Evolutionary conservation across 495 filamentous ascomycete genomes (phyloP), one percentile per base, ranked within the genome.

Genomic region (Penicillium pulvis): DNA sequence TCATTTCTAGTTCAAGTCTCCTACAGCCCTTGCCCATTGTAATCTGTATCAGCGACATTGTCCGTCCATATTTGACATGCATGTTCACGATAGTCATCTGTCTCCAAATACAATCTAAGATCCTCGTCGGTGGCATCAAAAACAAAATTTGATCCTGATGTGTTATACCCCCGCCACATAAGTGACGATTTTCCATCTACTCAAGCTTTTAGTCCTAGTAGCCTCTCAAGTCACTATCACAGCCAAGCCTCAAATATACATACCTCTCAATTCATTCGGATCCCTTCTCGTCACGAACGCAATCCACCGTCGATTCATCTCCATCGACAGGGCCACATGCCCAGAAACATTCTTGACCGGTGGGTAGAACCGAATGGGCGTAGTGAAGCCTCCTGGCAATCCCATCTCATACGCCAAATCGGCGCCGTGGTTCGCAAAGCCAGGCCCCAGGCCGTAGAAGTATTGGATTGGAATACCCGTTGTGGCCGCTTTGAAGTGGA

Each of bases 271-370:
- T 26, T 50, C 14, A 17, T 50, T 50, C 17, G 47, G 47, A 17
- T 50, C 26, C 11, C 47, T 33, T 16, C 47, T 50, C 11, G 26
- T 14, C 4, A 12, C 47, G 31, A 50, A 50, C 4, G 47, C 47
- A 31, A 50, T 50, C 47, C 47, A 50, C n/a, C 47, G 47, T 50
- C 47, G 26, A 50, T 50, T 50, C 47, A 50, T 50, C 31, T 50
- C 47, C 26, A 30, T 30, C 26, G 47, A 50, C 47, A 50, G 28
- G 19, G 47, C 47, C 26, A 50, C 47, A 31, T 50, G 47, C 23
- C 47, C 47, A 50, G 47, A 50, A 33, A 50, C 47, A 50, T 50
- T 50, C 11, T 50, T 50, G 14, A 50, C 47, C 14, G 47, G 47
- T 31, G 47, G 47, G 33, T 50, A 50, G n/a, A 50, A 50, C 26